These are phyloP conservation scores for Hypoxylon sp. DNA, from an alignment of 2,329 filamentous ascomycete species.

Conservation along the genomic window DNA sequence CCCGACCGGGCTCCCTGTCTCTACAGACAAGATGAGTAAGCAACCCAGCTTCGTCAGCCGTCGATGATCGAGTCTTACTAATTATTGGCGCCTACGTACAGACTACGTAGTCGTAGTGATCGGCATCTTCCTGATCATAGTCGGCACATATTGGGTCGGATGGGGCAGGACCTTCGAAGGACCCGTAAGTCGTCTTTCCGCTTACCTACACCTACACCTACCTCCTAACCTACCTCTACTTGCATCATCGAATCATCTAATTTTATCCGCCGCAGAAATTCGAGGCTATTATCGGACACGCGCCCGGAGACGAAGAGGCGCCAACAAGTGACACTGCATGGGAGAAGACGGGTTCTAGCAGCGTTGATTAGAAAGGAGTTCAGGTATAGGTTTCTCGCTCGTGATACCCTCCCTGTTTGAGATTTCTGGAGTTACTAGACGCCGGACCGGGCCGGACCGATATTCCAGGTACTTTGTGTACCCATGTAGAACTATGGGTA, in stretches of 20 bases:
- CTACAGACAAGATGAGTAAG: slow-evolving; percentile 54
- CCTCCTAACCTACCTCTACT: not conserved
- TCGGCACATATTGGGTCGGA: slow-evolving; percentile 49
- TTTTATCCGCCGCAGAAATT: slow-evolving; percentile 45
- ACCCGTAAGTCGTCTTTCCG: slow-evolving; percentile 46
- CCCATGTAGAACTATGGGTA: not conserved
- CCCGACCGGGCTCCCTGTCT: slow-evolving; percentile 51
- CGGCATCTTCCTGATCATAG: slow-evolving; percentile 54
- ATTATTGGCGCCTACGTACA: slow-evolving; percentile 21
- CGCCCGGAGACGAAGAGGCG: slow-evolving; percentile 38
- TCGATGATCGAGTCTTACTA: slow-evolving; percentile 6
- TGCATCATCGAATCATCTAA: not conserved
- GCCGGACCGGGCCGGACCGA: not conserved
- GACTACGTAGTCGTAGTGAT: slow-evolving; percentile 58
- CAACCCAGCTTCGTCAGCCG: not conserved
- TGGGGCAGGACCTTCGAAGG: slow-evolving; percentile 52
- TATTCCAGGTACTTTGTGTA: not conserved
- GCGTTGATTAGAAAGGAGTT: slow-evolving; percentile 40
- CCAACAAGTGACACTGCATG: not conserved
- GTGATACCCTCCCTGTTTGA: not conserved
- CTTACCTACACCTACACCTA: not conserved
- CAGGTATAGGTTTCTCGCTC: not conserved
- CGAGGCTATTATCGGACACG: slow-evolving; percentile 49
- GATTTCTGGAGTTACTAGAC: slow-evolving; percentile 12
- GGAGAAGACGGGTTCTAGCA: slow-evolving; percentile 32